Conservation (phyloP, 176 grass and related monocot species). For the sorghum (Sorghum bicolor) region Sorghum_bicolor_NCBIv3 NC_012876.2:56494001-56494500, state of each 20-base stretch:
- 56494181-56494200: constrained; percentile 39
- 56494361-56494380: constrained; percentile 32
- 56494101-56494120: constrained; percentile 16
- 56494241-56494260: neutral
- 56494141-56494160: constrained; percentile 35
- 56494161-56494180: constrained; percentile 40
- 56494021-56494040: constrained; percentile 34
- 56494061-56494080: constrained; percentile 5
- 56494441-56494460: constrained; percentile 45
- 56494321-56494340: neutral
- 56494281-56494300: neutral
- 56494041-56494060: constrained; percentile 37
- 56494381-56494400: constrained; percentile 29
- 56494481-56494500: constrained; percentile 22
- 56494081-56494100: constrained; percentile 4
- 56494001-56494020: constrained; percentile 27
- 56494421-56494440: constrained; percentile 9
- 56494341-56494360: constrained; percentile 12
- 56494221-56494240: constrained; percentile 12
- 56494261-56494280: constrained; percentile 9
- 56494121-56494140: constrained; percentile 30
- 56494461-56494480: constrained; percentile 21
- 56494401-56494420: constrained; percentile 19
- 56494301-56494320: neutral
- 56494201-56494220: neutral